These are phyloP conservation scores for Penicillium aurantiogriseum DNA, from an alignment of 2,329 filamentous ascomycete species.

Conservation along the genomic window DNA sequence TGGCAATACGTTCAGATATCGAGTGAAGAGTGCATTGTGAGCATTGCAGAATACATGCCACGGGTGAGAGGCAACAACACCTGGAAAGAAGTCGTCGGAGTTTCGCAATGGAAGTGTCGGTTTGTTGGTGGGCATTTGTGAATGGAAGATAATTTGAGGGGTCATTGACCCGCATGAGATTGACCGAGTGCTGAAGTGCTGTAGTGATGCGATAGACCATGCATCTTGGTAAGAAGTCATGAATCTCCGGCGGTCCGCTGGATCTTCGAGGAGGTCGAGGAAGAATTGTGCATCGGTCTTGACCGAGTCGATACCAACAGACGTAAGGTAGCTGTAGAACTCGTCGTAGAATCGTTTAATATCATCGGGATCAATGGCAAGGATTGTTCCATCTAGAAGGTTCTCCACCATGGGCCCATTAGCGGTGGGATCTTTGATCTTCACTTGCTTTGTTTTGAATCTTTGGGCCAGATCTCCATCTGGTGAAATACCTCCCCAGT, in stretches of 20 bases:
- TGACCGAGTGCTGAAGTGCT: slow-evolving; percentile 71
- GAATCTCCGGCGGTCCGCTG: slow-evolving; percentile 68
- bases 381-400: slow-evolving; percentile 56
- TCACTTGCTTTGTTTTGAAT: slow-evolving; percentile 70
- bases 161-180: slow-evolving; percentile 96
- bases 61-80: slow-evolving; percentile 74
- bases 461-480: slow-evolving; percentile 69
- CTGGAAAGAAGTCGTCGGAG: slow-evolving; percentile 86
- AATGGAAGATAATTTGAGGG: slow-evolving; percentile 82
- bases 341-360: slow-evolving; percentile 78
- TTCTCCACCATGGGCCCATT: slow-evolving; percentile 44
- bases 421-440: slow-evolving; percentile 53
- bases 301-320: slow-evolving; percentile 75
- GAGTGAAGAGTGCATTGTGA: slow-evolving; percentile 78
- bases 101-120: slow-evolving; percentile 76
- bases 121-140: slow-evolving; percentile 73
- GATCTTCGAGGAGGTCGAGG: slow-evolving; percentile 70
- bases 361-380: slow-evolving; percentile 71
- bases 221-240: slow-evolving; percentile 78
- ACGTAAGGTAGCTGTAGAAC: slow-evolving; percentile 79
- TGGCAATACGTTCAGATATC: slow-evolving; percentile 81
- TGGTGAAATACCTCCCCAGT: slow-evolving; percentile 86
- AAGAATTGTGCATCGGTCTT: slow-evolving; percentile 95
- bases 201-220: slow-evolving; percentile 75
- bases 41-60: slow-evolving; percentile 98